A percentile compares a stretch with the other conserved stretches of the same genome.
phyloP scores from a whole-genome alignment of 2,329 filamentous ascomycete species.

The Pseudopyricularia cyperi region DNA sequence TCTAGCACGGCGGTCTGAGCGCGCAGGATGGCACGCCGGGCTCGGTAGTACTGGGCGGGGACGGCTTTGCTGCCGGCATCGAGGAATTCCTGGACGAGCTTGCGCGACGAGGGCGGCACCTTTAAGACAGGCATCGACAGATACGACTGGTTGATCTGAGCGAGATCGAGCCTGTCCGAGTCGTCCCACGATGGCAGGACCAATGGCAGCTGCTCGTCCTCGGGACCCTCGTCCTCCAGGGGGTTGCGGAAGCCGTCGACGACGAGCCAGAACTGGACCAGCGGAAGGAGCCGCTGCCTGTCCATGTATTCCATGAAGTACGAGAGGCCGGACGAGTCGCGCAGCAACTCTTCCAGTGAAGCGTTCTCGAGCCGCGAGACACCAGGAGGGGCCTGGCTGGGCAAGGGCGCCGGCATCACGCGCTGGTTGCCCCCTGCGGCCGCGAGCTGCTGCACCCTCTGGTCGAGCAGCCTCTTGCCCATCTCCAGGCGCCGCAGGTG shows the following conservation, averaged over 20 bases:
- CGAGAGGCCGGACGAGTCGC: slow-evolving; percentile 79
- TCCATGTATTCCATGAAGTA: slow-evolving; percentile 99
- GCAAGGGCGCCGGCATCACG: slow-evolving; percentile 11
- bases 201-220: slow-evolving; percentile 50
- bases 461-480: slow-evolving; percentile 78
- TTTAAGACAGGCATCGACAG: slow-evolving; percentile 71
- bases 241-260: slow-evolving; percentile 94
- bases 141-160: slow-evolving; percentile 85
- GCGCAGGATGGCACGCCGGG: slow-evolving; percentile 66
- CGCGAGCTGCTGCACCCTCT: slow-evolving; percentile 72
- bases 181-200: slow-evolving; percentile 61
- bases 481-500: slow-evolving; percentile 86
- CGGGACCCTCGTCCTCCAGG: slow-evolving; percentile 73
- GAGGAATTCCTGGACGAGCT: slow-evolving; percentile 64
- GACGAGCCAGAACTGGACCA: slow-evolving; percentile 97
- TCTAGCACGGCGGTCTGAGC: slow-evolving; percentile 76
- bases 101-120: slow-evolving; percentile 55
- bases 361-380: slow-evolving; percentile 61
- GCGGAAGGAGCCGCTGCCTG: slow-evolving; percentile 67
- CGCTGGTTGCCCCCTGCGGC: slow-evolving; percentile 42
- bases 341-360: slow-evolving; percentile 71
- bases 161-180: slow-evolving; percentile 74
- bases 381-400: slow-evolving; percentile 14
- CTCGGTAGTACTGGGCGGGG: slow-evolving; percentile 68
- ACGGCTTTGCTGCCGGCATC: slow-evolving; percentile 65